Evolutionary conservation across 805 yeast genomes (phyloP), one percentile per base, ranked within the genome.

Genomic region (Pichia insulana): DNA sequence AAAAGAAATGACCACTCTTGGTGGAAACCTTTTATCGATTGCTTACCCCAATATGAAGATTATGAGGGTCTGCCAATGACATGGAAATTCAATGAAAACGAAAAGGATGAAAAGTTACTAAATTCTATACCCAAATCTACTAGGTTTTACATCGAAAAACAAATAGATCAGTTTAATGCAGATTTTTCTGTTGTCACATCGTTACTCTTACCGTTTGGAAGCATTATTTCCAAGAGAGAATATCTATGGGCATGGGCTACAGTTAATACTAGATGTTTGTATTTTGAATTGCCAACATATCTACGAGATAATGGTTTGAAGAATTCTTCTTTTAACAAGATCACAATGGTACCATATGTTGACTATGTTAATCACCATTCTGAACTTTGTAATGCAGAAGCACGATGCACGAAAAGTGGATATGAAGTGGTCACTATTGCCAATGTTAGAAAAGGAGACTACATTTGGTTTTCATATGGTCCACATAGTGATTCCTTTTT

Each of bases 301-400:
- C 39, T 59, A 37, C 70, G 72, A 30, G 70, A 71, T 43, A 63
- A 67, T 15, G 55, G 8, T 2, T 15, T 20, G 1, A 31, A 19
- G 2, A n/a, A 40, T 20, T 22, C 57, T 2, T 73, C 65, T 20
- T 86, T 82, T 50, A 43, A 43, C 34, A 82, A 84, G 57, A 80
- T 90, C 65, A 86, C 97, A 2, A 65, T 90, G 75, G 97, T 90
- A 0, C 98, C 98, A 0, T 80, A 68, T 48, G 88, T 89, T 19
- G 98, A 90, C 63, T 83, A 85, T 57, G 64, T 90, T 40, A 92
- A 90, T 61, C 97, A 90, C 60, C 15, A 19, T 20, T 54, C 56
- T 3, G 41, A 65, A 31, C 69, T 70, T 5, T 73, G 69, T 34
- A 79, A 76, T 47, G 76, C 86, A 48, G 64, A 59, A 18, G 69